Percentiles rank a stretch among this genome's conserved stretches.
phyloP scores from a whole-genome alignment of 257 asterid genomes.

The Capsicum chinense region DNA sequence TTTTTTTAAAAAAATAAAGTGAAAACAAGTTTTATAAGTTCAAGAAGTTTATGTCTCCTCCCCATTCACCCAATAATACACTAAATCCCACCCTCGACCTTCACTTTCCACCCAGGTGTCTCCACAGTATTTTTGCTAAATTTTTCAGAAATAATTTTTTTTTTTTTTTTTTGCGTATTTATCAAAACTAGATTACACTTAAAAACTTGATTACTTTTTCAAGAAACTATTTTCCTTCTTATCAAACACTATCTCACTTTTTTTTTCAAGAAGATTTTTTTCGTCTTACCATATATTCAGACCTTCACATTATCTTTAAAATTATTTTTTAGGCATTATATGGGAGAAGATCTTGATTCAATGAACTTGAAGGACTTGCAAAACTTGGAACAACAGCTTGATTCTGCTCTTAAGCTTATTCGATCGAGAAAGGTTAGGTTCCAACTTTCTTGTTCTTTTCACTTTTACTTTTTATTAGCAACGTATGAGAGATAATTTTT shows the following conservation, averaged over 20 bases:
- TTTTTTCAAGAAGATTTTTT: no score
- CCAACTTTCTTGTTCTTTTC: background rate
- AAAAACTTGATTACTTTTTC: no score
- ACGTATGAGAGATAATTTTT: background rate
- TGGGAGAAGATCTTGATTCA: slow-evolving; percentile 55
- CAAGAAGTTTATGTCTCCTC: background rate
- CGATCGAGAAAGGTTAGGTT: slow-evolving; percentile 45
- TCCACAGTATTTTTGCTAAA: no score
- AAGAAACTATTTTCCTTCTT: no score
- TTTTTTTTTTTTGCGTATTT: no score
- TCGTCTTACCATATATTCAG: background rate
- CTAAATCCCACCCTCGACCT: no score
- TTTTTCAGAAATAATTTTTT: no score
- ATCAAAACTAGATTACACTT: no score
- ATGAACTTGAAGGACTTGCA: slow-evolving; percentile 49
- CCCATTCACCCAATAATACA: no score
- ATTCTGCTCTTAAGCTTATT: slow-evolving; percentile 49
- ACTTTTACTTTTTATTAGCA: background rate
- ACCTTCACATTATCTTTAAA: background rate
- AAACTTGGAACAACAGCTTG: slow-evolving; percentile 59
- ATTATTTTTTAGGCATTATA: slow-evolving; percentile 41
- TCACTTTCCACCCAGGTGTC: no score
- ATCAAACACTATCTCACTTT: no score
- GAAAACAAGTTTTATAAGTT: background rate
- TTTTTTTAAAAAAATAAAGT: no score